These are phyloP conservation scores for Cladophialophora immunda DNA, from an alignment of 2,329 filamentous ascomycete genomes.

Conservation along the genomic window DNA sequence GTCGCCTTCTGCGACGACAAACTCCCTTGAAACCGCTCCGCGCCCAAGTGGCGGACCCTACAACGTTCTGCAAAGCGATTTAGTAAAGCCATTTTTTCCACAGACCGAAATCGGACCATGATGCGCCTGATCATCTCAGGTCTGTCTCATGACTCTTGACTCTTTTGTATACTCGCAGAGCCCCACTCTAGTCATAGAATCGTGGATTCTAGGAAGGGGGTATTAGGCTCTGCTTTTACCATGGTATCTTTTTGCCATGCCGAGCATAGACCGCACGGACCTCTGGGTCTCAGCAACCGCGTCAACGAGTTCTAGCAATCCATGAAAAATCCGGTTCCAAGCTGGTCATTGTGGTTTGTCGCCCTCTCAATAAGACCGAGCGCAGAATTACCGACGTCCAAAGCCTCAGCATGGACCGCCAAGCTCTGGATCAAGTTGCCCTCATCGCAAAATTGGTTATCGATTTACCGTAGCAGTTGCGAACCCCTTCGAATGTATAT, in stretches of 20 bases:
- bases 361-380: too few species aligned
- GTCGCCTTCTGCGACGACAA: background rate
- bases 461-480: too few species aligned
- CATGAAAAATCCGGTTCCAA: too few species aligned
- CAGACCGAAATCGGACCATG: conserved; percentile 3
- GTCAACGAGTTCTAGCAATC: background rate
- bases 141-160: background rate
- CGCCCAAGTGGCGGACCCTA: background rate
- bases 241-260: too few species aligned
- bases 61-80: background rate
- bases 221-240: background rate
- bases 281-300: background rate
- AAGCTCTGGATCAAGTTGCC: too few species aligned
- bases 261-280: too few species aligned
- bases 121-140: background rate
- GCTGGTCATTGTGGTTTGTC: too few species aligned
- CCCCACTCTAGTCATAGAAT: background rate
- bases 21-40: background rate
- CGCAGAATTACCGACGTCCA: too few species aligned
- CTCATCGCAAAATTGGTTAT: too few species aligned
- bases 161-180: background rate
- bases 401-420: too few species aligned
- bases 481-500: too few species aligned
- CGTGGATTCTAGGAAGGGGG: background rate
- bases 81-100: background rate